phyloP scores from a whole-genome alignment of 2,329 filamentous ascomycete species.

The Dryadomyces quercus-mongolicae region DNA sequence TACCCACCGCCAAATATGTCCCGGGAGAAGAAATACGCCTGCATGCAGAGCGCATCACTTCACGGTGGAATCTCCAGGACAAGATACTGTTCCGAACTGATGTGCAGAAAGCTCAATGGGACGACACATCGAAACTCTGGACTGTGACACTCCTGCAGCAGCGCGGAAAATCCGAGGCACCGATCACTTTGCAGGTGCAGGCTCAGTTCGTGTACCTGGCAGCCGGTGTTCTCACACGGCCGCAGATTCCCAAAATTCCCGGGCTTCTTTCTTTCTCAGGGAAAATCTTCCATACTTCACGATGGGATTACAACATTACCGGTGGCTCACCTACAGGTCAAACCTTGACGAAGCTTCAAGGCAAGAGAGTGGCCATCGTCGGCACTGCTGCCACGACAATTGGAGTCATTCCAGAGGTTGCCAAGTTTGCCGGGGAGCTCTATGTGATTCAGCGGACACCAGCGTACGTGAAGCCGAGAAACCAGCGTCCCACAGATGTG shows the following conservation, averaged over 20 bases:
- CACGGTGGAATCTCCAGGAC: slow-evolving; percentile 29
- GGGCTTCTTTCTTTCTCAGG: slow-evolving; percentile 49
- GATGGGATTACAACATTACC: slow-evolving; percentile 34
- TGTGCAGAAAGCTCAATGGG: slow-evolving; percentile 25
- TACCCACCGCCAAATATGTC: slow-evolving; percentile 35
- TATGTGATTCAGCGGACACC: slow-evolving; percentile 48
- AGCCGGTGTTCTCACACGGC: slow-evolving; percentile 24
- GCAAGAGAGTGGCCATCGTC: slow-evolving; percentile 33
- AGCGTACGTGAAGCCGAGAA: slow-evolving; percentile 25
- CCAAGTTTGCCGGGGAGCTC: slow-evolving; percentile 33
- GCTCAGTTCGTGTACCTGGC: slow-evolving; percentile 27
- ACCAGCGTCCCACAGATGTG: slow-evolving; percentile 26
- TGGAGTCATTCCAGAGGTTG: slow-evolving; percentile 31
- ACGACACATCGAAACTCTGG: slow-evolving; percentile 20
- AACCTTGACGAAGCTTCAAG: slow-evolving; percentile 30
- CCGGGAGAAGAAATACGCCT: slow-evolving; percentile 26
- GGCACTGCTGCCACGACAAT: slow-evolving; percentile 38
- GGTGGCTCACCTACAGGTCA: slow-evolving; percentile 27
- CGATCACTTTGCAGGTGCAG: slow-evolving; percentile 18
- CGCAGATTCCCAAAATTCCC: slow-evolving; percentile 34
- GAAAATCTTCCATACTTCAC: slow-evolving; percentile 44
- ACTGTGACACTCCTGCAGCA: slow-evolving; percentile 12
- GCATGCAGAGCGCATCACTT: slow-evolving; percentile 31
- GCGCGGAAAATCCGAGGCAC: not conserved
- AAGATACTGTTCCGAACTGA: slow-evolving; percentile 33